Percentiles rank a stretch among this genome's conserved stretches.
phyloP scores from a whole-genome alignment of 148 eudicot genomes.

The Suaeda aralocaspica region DNA sequence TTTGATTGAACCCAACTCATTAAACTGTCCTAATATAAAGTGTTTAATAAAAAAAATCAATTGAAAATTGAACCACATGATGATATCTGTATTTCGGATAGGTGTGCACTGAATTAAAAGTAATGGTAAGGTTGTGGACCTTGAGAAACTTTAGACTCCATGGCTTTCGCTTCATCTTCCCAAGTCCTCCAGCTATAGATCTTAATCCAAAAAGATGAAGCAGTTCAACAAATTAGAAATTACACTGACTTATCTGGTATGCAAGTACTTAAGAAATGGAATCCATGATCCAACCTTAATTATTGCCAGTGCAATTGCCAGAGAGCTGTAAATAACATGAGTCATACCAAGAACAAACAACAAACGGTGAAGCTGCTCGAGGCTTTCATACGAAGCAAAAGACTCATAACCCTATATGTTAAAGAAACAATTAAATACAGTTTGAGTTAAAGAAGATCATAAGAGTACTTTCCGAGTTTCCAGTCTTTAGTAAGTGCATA shows the following conservation, averaged over 20 bases:
- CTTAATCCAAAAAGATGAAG: slow-evolving; percentile 27
- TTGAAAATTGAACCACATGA: neutral
- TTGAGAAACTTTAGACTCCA: slow-evolving; percentile 38
- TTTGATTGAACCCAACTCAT: neutral
- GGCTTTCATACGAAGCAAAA: slow-evolving; percentile 70
- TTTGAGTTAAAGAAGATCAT: too few species aligned
- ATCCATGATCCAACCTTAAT: slow-evolving; percentile 37
- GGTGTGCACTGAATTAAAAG: neutral
- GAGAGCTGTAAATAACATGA: slow-evolving; percentile 64
- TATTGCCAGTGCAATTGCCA: slow-evolving; percentile 62
- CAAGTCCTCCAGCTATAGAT: slow-evolving; percentile 82
- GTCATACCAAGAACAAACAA: slow-evolving; percentile 65
- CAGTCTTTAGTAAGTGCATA: neutral
- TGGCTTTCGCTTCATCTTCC: slow-evolving; percentile 64
- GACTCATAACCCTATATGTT: slow-evolving; percentile 54
- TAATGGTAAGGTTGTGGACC: slow-evolving; percentile 22
- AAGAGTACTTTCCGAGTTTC: too few species aligned
- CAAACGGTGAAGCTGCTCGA: slow-evolving; percentile 80
- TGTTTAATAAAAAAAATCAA: neutral
- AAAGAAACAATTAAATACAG: neutral
- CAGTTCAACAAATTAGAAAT: neutral
- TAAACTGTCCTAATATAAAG: neutral
- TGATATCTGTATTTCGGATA: neutral
- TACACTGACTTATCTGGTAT: neutral
- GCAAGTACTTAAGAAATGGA: neutral